phyloP scores from a whole-genome alignment of 345 rosid genomes.

The Salix caprea region DNA sequence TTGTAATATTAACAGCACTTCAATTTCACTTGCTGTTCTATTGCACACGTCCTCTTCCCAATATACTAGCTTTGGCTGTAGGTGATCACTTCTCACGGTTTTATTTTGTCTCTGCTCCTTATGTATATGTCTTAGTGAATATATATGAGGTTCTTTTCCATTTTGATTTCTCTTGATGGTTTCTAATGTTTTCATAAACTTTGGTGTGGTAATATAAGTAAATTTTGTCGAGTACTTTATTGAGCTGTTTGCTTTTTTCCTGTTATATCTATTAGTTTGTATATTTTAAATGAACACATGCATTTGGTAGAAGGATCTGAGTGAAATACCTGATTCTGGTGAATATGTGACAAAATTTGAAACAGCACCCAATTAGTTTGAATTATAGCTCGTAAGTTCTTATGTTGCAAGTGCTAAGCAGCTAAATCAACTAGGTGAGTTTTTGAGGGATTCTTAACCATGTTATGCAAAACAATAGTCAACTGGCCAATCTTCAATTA shows the following conservation, averaged over 20 bases:
- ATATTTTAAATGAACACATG: no score
- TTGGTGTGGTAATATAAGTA: not conserved
- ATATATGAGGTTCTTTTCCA: not conserved
- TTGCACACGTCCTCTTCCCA: slow-evolving; percentile 91
- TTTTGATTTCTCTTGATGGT: not conserved
- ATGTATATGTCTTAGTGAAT: not conserved
- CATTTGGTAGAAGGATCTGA: no score
- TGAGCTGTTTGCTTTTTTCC: not conserved
- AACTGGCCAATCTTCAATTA: no score
- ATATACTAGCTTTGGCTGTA: slow-evolving; percentile 74
- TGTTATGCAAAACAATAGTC: no score
- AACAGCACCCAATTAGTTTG: no score
- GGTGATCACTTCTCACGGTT: slow-evolving; percentile 46
- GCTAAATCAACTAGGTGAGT: no score
- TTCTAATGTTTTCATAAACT: not conserved
- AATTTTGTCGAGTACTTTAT: not conserved
- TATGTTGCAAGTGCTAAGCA: no score
- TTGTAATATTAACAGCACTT: slow-evolving; percentile 64
- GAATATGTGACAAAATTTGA: no score
- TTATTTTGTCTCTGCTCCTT: not conserved
- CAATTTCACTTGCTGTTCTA: slow-evolving; percentile 96
- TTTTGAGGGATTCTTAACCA: no score
- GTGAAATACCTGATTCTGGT: no score
- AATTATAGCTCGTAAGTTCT: no score
- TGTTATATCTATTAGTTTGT: no score